phyloP scores from a whole-genome alignment of 176 grass and related monocot species.

The Coix lacrymajobi region DNA sequence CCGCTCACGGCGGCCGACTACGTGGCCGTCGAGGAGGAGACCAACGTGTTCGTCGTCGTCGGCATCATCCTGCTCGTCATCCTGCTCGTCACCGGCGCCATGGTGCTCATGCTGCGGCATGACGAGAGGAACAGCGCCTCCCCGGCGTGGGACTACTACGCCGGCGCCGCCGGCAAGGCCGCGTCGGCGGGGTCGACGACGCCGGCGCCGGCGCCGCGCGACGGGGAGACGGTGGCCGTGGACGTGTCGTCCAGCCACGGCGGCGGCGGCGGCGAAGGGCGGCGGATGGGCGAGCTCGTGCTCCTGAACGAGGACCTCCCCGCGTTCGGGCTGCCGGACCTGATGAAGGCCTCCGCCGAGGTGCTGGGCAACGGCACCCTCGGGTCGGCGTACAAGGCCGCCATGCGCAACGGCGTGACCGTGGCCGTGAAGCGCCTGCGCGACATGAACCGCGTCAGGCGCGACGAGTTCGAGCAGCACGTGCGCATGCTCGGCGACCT shows the following conservation, averaged over 20 bases:
- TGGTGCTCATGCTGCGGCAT: slow-evolving; percentile 31
- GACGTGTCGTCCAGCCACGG: slow-evolving; percentile 25
- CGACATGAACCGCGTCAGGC: slow-evolving; percentile 80
- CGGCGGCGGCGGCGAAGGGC: not conserved
- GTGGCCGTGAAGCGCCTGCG: slow-evolving; percentile 74
- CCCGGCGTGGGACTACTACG: slow-evolving; percentile 11
- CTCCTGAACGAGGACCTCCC: slow-evolving; percentile 42
- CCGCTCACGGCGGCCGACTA: not conserved
- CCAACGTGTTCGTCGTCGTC: slow-evolving; percentile 30
- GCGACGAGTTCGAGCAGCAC: slow-evolving; percentile 64
- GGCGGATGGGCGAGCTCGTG: slow-evolving; percentile 46
- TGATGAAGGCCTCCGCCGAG: slow-evolving; percentile 90
- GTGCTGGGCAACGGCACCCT: slow-evolving; percentile 75
- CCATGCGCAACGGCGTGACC: slow-evolving; percentile 51
- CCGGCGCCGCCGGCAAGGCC: not conserved
- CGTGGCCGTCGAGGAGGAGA: slow-evolving; percentile 27
- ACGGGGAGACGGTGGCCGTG: not conserved
- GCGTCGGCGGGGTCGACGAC: not conserved
- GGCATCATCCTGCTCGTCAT: slow-evolving; percentile 50
- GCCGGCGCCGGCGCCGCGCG: too few relatives aligned
- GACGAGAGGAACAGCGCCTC: slow-evolving; percentile 12
- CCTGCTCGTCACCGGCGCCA: slow-evolving; percentile 25
- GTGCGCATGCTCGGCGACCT: slow-evolving; percentile 48
- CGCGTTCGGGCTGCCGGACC: slow-evolving; percentile 59
- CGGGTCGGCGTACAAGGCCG: slow-evolving; percentile 82